These are phyloP conservation scores for Fusarium avenaceum DNA, from an alignment of 2,329 filamentous ascomycete species.

Conservation along the genomic window DNA sequence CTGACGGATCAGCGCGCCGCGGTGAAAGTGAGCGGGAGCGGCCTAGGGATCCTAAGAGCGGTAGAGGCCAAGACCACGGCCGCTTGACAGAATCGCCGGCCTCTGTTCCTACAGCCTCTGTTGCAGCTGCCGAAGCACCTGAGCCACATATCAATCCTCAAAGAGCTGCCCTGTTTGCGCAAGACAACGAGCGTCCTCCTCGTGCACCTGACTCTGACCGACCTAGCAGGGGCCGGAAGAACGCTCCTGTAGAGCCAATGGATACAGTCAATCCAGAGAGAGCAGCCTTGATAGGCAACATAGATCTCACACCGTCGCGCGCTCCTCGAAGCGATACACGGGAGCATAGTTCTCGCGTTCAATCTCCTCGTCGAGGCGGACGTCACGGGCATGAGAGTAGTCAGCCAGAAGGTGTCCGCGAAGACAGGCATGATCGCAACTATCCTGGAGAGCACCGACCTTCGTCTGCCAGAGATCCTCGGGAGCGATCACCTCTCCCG, in stretches of 20 bases:
- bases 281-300: constrained; percentile 60
- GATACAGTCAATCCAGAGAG: constrained; percentile 64
- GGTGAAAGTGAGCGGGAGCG: constrained; percentile 61
- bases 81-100: constrained; percentile 49
- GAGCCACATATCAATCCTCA: constrained; percentile 69
- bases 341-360: constrained; percentile 57
- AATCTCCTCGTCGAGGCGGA: constrained; percentile 64
- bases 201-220: constrained; percentile 52
- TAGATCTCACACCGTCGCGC: constrained; percentile 54
- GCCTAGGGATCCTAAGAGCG: constrained; percentile 50
- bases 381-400: constrained; percentile 51
- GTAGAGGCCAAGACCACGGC: constrained; percentile 49
- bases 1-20: constrained; percentile 55
- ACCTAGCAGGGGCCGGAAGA: constrained; percentile 47
- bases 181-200: constrained; percentile 50
- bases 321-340: constrained; percentile 60
- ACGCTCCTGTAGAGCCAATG: constrained; percentile 48
- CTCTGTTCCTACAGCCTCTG: constrained; percentile 46
- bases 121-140: constrained; percentile 46
- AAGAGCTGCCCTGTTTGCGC: constrained; percentile 64
- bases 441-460: constrained; percentile 54
- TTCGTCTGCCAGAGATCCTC: constrained; percentile 48
- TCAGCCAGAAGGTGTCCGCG: constrained; percentile 56
- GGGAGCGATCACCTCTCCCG: constrained; percentile 52
- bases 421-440: constrained; percentile 63